These are phyloP conservation scores for Acanthamoeba sp. DNA, from an alignment of 208 protist species.

Conservation along the genomic window DNA sequence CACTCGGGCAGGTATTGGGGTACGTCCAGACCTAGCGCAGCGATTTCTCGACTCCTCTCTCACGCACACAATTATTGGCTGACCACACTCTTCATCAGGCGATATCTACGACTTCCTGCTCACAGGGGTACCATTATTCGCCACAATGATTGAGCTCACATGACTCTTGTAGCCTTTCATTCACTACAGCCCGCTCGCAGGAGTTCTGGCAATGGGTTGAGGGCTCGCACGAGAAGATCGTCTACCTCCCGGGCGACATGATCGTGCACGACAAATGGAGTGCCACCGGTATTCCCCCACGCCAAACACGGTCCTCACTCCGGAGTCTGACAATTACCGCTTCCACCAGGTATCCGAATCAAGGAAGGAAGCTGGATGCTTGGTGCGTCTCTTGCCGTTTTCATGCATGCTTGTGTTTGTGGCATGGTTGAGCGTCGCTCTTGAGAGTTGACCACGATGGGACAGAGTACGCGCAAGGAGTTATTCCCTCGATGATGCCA, in stretches of 20 bases:
- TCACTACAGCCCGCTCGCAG: too few species aligned
- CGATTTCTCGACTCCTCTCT: neutral
- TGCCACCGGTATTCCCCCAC: slow-evolving; percentile 27
- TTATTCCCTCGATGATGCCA: slow-evolving; percentile 62
- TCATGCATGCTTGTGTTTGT: too few species aligned
- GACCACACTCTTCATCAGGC: neutral
- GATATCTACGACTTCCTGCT: slow-evolving; percentile 74
- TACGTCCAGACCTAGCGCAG: neutral
- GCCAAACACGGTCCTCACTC: too few species aligned
- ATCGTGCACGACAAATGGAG: slow-evolving; percentile 63
- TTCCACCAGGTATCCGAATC: slow-evolving; percentile 33
- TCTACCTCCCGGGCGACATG: slow-evolving; percentile 50
- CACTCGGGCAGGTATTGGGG: slow-evolving; percentile 71
- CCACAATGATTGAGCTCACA: too few species aligned
- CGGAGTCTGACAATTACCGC: neutral
- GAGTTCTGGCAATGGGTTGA: slow-evolving; percentile 69
- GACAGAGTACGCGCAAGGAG: slow-evolving; percentile 72
- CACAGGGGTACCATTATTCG: slow-evolving; percentile 28
- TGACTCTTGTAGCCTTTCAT: too few species aligned
- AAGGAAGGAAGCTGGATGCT: slow-evolving; percentile 77
- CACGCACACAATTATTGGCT: neutral
- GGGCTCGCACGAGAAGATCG: slow-evolving; percentile 19
- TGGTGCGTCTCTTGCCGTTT: neutral
- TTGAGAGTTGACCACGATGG: too few species aligned
- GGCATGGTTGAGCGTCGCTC: neutral